Base-by-base conservation (phyloP, 352 stramenopile species). In the Globisporangium sylvaticum region DNA sequence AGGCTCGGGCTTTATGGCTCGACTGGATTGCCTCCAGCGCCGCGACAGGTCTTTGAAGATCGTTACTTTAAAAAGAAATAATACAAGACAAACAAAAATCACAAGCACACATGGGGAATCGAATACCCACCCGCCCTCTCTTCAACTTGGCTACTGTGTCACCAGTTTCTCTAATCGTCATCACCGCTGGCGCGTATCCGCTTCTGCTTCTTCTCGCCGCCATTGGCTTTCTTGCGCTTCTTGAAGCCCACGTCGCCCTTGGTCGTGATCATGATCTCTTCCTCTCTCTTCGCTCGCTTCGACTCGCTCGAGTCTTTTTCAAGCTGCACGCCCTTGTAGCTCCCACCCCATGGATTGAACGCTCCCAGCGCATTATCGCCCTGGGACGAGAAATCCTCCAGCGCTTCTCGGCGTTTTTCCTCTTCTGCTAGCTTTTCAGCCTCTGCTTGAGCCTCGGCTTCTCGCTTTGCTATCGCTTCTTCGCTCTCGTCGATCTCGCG, bases 261-360 rank as follows among this genome's bases (percentile, higher is more conserved):
- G 0, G 77, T 79, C 53, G 73, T 74, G 66, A 89, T 80, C 53
- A 75, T 77, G 15, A 86, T 84, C 53, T 78, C 71, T 60, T 91
- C 80, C 20, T 89, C 79, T 7, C 73, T 64, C 27, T 73, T 58
- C 52, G 61, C 22, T 20, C 68, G 34, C 71, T 65, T 58, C 18
- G 9, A 61, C 48, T 59, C 67, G n/a, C 14, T 54, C 58, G 59
- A 57, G 20, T 76, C 68, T 31, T 78, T 71, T 1, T 92, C 81
- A 3, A 95, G 55, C 20, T 90, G 76, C 7, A 95, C 83, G 27
- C 87, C 87, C 60, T 95, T 95, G 74, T 95, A 95, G 63, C 68
- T 91, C 20, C 87, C 87, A 48, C 87, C 87, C 79, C 81, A 95
- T 25, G 87, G 87, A 46, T 94, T 95, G 67, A 87, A 95, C 24